phyloP scores from a whole-genome alignment of 202 grass and related monocot genomes.

The Hordeum pubiflorum region DNA sequence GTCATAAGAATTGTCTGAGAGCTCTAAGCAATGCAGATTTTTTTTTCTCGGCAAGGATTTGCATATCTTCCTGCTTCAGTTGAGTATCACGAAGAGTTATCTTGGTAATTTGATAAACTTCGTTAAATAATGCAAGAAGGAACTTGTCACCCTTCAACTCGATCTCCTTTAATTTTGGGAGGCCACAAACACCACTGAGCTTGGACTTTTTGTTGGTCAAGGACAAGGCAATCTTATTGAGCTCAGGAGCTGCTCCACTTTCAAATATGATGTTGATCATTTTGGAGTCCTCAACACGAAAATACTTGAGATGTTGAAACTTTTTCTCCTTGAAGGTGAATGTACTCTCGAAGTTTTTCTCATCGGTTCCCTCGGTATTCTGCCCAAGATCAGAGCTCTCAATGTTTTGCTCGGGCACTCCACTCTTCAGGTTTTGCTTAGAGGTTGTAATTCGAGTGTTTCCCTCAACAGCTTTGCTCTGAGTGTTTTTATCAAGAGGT shows the following conservation, averaged over 20 bases:
- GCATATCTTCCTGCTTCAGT: neutral
- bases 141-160: neutral
- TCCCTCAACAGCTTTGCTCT: neutral
- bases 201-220: neutral
- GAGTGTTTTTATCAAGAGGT: neutral
- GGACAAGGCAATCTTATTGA: neutral
- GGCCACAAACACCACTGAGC: neutral
- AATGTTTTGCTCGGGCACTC: neutral
- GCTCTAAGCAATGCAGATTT: neutral
- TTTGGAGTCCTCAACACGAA: neutral
- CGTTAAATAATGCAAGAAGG: neutral
- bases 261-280: neutral
- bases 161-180: neutral
- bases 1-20: neutral
- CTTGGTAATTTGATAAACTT: neutral
- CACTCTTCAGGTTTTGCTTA: neutral
- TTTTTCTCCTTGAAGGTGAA: neutral
- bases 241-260: neutral
- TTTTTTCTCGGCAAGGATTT: neutral
- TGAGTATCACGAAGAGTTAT: neutral
- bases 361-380: neutral
- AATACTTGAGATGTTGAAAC: neutral
- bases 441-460: neutral
- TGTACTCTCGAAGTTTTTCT: neutral
- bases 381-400: neutral